Evolutionary conservation across 768 basidiomycete genomes (phyloP).

Genomic region (Hygrocybe punicea): DNA sequence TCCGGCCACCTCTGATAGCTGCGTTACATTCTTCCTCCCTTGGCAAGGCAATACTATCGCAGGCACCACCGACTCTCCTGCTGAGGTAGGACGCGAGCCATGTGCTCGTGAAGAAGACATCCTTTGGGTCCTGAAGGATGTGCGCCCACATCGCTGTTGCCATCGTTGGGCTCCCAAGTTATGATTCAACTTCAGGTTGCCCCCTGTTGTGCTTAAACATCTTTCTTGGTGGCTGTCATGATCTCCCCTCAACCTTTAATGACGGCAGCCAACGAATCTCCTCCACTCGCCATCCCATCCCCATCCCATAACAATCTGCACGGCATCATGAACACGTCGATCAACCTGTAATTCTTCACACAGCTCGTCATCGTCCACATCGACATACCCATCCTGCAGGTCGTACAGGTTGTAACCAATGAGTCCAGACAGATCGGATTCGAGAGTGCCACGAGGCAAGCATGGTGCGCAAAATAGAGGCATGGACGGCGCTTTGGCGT

Average conservation of each 20-base stretch:
- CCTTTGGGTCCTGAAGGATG: too few relatives aligned
- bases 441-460: conserved; percentile 20
- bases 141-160: conserved; percentile 95
- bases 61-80: conserved; percentile 89
- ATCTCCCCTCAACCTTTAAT: too few relatives aligned
- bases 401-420: conserved; percentile 32
- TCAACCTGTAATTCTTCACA: conserved; percentile 22
- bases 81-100: conserved; percentile 68
- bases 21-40: conserved; percentile 97
- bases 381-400: conserved; percentile 29
- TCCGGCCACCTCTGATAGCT: too few relatives aligned
- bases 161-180: too few relatives aligned
- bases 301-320: conserved; percentile 12
- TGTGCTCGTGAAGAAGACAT: conserved; percentile 85
- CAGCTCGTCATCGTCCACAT: conserved; percentile 27
- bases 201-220: too few relatives aligned
- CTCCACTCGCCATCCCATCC: conserved; percentile 20
- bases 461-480: conserved; percentile 35
- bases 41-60: conserved; percentile 99
- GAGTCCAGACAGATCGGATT: conserved; percentile 35
- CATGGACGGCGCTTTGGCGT: too few relatives aligned
- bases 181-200: too few relatives aligned
- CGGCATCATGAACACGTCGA: conserved; percentile 20
- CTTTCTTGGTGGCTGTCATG: too few relatives aligned
- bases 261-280: conserved; percentile 29